These are phyloP conservation scores for Metarhizium sp. DNA, from an alignment of 2,329 filamentous ascomycete species.

Conservation along the genomic window DNA sequence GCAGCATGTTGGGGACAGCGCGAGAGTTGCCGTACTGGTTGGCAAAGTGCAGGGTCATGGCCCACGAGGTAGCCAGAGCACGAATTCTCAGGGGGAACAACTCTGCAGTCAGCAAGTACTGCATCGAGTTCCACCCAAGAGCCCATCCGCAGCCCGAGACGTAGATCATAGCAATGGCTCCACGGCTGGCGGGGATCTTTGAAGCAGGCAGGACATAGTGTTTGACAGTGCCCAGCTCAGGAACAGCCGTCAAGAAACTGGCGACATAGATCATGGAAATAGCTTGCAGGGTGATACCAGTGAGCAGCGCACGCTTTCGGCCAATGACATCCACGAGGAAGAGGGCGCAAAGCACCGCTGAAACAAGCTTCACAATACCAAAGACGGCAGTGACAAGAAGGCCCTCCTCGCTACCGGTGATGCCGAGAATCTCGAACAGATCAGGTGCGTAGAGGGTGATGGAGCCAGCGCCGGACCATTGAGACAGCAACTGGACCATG, in stretches of 20 bases:
- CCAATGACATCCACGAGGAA: slow-evolving; percentile 75
- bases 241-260: slow-evolving; percentile 52
- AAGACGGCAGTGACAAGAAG: slow-evolving; percentile 69
- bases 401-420: slow-evolving; percentile 56
- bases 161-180: slow-evolving; percentile 66
- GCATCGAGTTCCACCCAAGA: slow-evolving; percentile 65
- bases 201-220: slow-evolving; percentile 34
- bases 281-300: slow-evolving; percentile 51
- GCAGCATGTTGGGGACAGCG: slow-evolving; percentile 66
- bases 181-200: slow-evolving; percentile 50
- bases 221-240: slow-evolving; percentile 42
- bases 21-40: slow-evolving; percentile 72
- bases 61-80: slow-evolving; percentile 58
- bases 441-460: slow-evolving; percentile 72
- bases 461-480: slow-evolving; percentile 64
- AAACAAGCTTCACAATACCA: slow-evolving; percentile 62
- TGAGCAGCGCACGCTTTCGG: slow-evolving; percentile 56
- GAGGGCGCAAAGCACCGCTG: slow-evolving; percentile 59
- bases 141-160: slow-evolving; percentile 61
- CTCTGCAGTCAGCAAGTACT: slow-evolving; percentile 70
- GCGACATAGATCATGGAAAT: slow-evolving; percentile 56
- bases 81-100: slow-evolving; percentile 68
- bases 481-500: slow-evolving; percentile 60
- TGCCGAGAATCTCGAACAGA: slow-evolving; percentile 63
- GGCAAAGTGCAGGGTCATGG: slow-evolving; percentile 71